Evolutionary conservation across 768 basidiomycete species (phyloP).

Genomic region (Tricholoma furcatifolium): DNA sequence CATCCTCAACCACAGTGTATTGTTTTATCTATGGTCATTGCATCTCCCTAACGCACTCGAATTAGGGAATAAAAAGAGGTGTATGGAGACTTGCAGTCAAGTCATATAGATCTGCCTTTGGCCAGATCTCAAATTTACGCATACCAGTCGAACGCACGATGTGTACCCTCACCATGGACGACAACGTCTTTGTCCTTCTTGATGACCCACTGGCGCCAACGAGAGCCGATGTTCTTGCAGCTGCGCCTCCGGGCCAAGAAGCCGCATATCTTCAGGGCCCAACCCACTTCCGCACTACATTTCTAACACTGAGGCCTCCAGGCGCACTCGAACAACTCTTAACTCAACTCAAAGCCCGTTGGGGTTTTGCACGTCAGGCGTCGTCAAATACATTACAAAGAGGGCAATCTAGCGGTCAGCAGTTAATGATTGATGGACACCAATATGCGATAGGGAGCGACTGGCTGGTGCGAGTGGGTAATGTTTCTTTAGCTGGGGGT

Average conservation of each 20-base stretch:
- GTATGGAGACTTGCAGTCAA: slow-evolving; percentile 71
- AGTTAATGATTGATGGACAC: slow-evolving; percentile 70
- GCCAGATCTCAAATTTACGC: slow-evolving; percentile 50
- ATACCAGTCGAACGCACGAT: slow-evolving; percentile 64
- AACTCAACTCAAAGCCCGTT: slow-evolving; percentile 70
- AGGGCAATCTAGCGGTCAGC: slow-evolving; percentile 51
- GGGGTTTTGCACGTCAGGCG: slow-evolving; percentile 67
- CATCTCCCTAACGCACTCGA: slow-evolving; percentile 5
- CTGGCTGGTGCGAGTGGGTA: slow-evolving; percentile 79
- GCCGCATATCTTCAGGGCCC: slow-evolving; percentile 43
- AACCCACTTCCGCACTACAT: slow-evolving; percentile 75
- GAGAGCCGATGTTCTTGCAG: slow-evolving; percentile 56
- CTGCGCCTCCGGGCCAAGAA: slow-evolving; percentile 42
- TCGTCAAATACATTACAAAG: slow-evolving; percentile 36
- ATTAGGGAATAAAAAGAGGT: slow-evolving; percentile 57
- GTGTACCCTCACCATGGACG: slow-evolving; percentile 76
- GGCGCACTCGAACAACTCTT: slow-evolving; percentile 75
- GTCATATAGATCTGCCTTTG: slow-evolving; percentile 73
- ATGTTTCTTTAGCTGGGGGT: slow-evolving; percentile 74
- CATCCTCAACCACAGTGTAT: slow-evolving; percentile 63
- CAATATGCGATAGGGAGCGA: slow-evolving; percentile 78
- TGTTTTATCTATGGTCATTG: slow-evolving; percentile 13
- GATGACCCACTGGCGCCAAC: slow-evolving; percentile 76
- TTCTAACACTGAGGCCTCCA: slow-evolving; percentile 72
- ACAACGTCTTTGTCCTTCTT: slow-evolving; percentile 76